Conservation (phyloP, 169 alveolate genomes). For the Cryptosporidium sp. region DNA sequence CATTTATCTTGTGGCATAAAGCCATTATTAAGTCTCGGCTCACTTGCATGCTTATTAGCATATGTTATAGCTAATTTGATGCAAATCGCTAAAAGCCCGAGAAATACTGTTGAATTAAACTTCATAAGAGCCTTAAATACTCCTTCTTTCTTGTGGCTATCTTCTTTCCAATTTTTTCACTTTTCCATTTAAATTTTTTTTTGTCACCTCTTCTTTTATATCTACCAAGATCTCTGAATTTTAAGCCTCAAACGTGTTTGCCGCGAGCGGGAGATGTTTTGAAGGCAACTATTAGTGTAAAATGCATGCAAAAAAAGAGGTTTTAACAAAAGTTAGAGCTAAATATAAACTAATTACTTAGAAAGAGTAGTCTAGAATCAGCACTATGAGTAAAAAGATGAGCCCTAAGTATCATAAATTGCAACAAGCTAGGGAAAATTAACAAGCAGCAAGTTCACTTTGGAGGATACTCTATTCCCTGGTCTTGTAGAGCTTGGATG, state of each 20-base stretch:
- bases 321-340: background rate
- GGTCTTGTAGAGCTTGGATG: constrained; percentile 39
- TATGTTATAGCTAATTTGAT: background rate
- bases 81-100: constrained; percentile 7
- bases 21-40: constrained; percentile 1
- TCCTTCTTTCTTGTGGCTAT: background rate
- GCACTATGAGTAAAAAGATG: constrained; percentile 7
- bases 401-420: constrained; percentile 7
- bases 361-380: background rate
- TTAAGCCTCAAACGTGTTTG: background rate
- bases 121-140: background rate
- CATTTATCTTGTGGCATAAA: background rate
- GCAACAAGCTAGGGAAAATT: background rate
- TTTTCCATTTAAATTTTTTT: background rate
- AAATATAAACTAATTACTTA: constrained; percentile 3
- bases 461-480: constrained; percentile 74
- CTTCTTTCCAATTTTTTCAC: background rate
- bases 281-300: background rate
- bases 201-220: background rate
- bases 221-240: constrained; percentile 25
- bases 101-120: background rate
- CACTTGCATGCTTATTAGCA: background rate
- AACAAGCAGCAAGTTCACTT: constrained; percentile 10
- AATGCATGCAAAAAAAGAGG: background rate
- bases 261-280: background rate